Percentiles rank a stretch among this genome's conserved stretches.
Conservation (phyloP, 345 rosid species). For the Passiflora organensis region DNA sequence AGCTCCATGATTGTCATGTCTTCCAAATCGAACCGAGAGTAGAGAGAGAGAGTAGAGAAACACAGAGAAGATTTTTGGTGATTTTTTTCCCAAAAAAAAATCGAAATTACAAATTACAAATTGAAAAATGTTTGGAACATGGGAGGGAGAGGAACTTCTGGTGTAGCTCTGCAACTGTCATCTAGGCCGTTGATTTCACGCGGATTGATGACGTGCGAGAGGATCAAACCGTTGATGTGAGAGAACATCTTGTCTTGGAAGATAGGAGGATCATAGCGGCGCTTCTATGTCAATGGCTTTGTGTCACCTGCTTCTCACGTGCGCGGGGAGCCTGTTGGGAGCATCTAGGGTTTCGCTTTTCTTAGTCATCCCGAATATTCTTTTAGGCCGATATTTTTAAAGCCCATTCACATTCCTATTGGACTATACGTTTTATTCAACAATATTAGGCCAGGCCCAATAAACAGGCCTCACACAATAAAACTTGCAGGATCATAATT, state of each 20-base stretch:
- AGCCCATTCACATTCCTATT: too few species aligned
- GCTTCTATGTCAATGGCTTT: too few species aligned
- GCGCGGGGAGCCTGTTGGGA: too few species aligned
- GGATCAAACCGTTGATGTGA: constrained; percentile 36
- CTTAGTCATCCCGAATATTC: too few species aligned
- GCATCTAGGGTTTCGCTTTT: too few species aligned
- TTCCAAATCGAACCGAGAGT: constrained; percentile 5
- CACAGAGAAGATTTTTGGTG: constrained; percentile 1
- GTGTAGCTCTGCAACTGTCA: constrained; percentile 52
- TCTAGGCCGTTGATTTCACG: constrained; percentile 54
- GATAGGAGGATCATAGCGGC: constrained; percentile 34
- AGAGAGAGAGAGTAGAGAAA: neutral
- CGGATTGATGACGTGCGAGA: constrained; percentile 53
- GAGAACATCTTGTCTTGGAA: constrained; percentile 28
- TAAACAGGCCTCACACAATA: too few species aligned
- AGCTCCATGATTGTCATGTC: constrained; percentile 52
- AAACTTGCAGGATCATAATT: too few species aligned
- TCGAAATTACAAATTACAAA: constrained; percentile 10
- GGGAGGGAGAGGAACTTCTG: constrained; percentile 29
- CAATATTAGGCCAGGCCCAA: too few species aligned
- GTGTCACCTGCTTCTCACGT: constrained; percentile 40
- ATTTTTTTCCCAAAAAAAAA: constrained; percentile 16
- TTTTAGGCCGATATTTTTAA: too few species aligned
- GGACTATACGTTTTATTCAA: too few species aligned
- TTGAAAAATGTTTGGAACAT: constrained; percentile 12